Base-by-base conservation (phyloP, 352 stramenopile genomes). In the Pythium aristosporum region DNA sequence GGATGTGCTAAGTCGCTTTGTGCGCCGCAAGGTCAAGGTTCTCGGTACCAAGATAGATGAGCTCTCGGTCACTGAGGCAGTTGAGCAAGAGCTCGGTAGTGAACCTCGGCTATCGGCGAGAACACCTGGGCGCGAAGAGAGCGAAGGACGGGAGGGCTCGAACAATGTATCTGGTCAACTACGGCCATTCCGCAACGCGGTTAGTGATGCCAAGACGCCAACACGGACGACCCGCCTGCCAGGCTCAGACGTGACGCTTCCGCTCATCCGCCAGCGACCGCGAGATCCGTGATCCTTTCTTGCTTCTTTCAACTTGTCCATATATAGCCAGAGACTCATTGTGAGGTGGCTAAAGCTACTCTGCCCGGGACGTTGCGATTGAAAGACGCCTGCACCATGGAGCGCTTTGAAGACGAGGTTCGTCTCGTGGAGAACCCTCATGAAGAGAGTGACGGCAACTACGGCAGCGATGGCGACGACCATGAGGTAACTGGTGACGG, bases 11-110 rank as follows among this genome's bases (percentile, higher is more conserved):
- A 79, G 75, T 13, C 74, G 55, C n/a, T 91, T 94, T 56, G 68
- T 74, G 32, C 79, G 75, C 25, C 65, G 72, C 10, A 85, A 83
- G n/a, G 70, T 91, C 20, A 76, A 76, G 15, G 67, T 94, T 6
- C 71, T 72, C 0, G 80, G 65, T 47, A 71, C 73, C 32, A 81
- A 75, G 37, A 37, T 89, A 1, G 76, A 88, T 53, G 67, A 81
- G 15, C 21, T 78, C 3, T 64, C 54, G 18, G 55, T 68, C 30
- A 57, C 46, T n/a, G 62, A 68, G 11, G 62, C 30, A 0, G 62
- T 59, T 2, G 46, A 63, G 25, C 25, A 30, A 5, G 18, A 63
- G 72, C 13, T 61, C 2, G 44, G 54, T 9, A 18, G 39, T n/a
- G 13, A 54, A 54, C 13, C 0, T 28, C 43, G 56, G n/a, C n/a